Conservation (phyloP, 495 filamentous ascomycete genomes). For the Astrothelium subdiscretum region DNA sequence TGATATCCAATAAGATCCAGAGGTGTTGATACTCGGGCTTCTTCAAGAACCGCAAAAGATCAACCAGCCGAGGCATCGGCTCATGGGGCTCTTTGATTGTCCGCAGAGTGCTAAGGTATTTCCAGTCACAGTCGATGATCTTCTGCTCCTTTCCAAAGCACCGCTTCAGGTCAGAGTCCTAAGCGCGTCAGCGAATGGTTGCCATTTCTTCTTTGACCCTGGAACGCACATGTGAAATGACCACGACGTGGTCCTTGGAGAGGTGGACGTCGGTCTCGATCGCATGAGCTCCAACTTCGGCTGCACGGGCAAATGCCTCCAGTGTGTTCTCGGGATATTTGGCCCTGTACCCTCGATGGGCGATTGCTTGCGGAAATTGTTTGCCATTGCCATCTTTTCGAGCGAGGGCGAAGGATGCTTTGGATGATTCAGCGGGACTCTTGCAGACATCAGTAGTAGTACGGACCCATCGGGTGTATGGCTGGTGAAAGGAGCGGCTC, state of each 20-base stretch:
- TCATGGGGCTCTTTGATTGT: conserved; percentile 57
- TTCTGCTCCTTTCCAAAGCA: conserved; percentile 63
- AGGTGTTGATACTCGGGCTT: conserved; percentile 47
- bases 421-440: not conserved
- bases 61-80: conserved; percentile 60
- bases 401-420: not conserved
- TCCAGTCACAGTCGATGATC: conserved; percentile 66
- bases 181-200: conserved; percentile 9
- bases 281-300: conserved; percentile 62
- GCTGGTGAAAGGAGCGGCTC: not conserved
- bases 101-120: conserved; percentile 51
- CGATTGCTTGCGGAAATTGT: conserved; percentile 59
- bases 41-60: conserved; percentile 62
- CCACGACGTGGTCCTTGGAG: conserved; percentile 69
- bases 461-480: conserved; percentile 1
- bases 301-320: conserved; percentile 60
- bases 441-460: not conserved
- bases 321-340: conserved; percentile 80
- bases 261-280: conserved; percentile 84
- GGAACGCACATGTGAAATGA: conserved; percentile 65
- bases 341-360: conserved; percentile 75
- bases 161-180: conserved; percentile 66
- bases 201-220: not conserved
- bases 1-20: conserved; percentile 85
- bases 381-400: conserved; percentile 19